Percentiles rank a stretch among this genome's conserved stretches.
phyloP scores from a whole-genome alignment of 345 rosid genomes.

The Eucalyptus leucophloia region DNA sequence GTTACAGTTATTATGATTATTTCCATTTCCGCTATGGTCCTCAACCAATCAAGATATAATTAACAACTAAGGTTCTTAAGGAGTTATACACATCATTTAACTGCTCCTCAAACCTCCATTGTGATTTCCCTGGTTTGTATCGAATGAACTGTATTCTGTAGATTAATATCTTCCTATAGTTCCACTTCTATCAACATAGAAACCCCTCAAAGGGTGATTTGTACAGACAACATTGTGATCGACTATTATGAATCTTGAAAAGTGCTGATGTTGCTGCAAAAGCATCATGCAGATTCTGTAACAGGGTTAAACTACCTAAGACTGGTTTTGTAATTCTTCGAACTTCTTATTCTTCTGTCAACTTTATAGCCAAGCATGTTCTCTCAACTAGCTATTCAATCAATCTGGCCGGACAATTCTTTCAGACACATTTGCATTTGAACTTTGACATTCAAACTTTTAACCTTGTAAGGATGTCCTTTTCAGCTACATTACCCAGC shows the following conservation, averaged over 20 bases:
- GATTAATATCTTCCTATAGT: not conserved
- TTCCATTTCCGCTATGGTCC: not conserved
- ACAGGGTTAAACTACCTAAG: not conserved
- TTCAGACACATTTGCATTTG: not conserved
- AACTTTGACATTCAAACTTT: not conserved
- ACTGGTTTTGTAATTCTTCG: not conserved
- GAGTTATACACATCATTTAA: not conserved
- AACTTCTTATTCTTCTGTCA: not conserved
- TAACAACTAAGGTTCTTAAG: not conserved
- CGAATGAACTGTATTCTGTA: not conserved
- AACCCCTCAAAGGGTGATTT: not conserved
- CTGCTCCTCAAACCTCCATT: not conserved
- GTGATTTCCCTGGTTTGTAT: not conserved
- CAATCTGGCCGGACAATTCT: not conserved
- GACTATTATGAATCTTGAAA: not conserved
- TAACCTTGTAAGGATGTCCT: slow-evolving; percentile 8
- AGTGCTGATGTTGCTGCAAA: not conserved
- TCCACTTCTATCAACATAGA: not conserved
- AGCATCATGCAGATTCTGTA: not conserved
- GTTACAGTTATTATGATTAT: not conserved
- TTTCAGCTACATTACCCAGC: slow-evolving; percentile 45
- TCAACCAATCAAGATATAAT: not conserved
- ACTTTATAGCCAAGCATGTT: not conserved
- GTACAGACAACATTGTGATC: not conserved
- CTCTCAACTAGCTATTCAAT: not conserved